Base-by-base conservation (phyloP, 768 basidiomycete species). In the Tubosaeta sp. region DNA sequence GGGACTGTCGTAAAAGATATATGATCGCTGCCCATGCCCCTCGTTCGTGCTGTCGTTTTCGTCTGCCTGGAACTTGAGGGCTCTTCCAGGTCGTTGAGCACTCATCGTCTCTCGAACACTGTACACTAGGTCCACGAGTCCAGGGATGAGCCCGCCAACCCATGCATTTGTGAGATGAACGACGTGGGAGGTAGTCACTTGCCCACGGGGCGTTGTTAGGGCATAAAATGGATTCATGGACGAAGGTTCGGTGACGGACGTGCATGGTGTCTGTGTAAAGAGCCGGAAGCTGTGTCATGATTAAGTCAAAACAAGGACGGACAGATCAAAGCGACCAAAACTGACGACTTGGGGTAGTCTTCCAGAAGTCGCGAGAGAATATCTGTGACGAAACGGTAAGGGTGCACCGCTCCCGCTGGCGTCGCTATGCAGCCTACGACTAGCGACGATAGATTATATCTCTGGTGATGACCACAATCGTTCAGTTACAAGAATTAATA, bases 321-420 rank as follows among this genome's bases (percentile, higher is more conserved):
- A 39, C 59, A 51, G 54, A 41, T 13, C 34, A 53, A n/a, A 27
- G 30, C n/a, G 46, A 30, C 25, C n/a, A 3, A 42, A 58, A 24
- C 71, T 58, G 18, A 70, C 65, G 48, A 47, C 19, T 78, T 66
- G 11, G 76, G 65, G 54, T 83, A 75, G n/a, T 70, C 69, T 11
- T 68, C 53, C 6, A 86, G 65, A 2, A 86, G 75, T 39, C 78
- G 78, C 13, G 69, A 55, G 19, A 87, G 66, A 22, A 87, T 73
- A 2, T 75, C 75, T 1, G 84, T 86, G 12, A 87, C 79, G 27
- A 86, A 72, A 18, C 83, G 80, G 62, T 89, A 89, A 0, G 86
- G 83, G 52, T 88, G 84, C 25, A 84, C 66, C 0, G 86, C 81
- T 1, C 83, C 86, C 2, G 80, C 86, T 0, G 65, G 65, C 22